Evolutionary conservation across 1,139 yeast genomes (phyloP), one percentile per base, ranked within the genome.

Genomic region (Pichia norvegensis): DNA sequence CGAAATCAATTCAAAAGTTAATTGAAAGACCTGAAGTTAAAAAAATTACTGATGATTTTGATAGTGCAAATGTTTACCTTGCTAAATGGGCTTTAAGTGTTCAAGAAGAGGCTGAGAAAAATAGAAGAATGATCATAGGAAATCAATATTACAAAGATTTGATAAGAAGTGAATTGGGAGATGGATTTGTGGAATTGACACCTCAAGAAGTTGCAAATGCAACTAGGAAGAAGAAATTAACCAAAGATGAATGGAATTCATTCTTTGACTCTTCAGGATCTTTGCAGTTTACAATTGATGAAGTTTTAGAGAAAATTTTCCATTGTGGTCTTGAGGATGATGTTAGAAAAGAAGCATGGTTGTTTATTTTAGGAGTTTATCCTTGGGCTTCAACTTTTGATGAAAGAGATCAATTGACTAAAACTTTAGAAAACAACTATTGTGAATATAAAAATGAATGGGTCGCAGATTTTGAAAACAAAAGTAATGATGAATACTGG

Each of bases 61-160:
- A 90, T 58, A 81, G 92, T 42, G 97, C 97, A 0, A 74, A 90
- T 45, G 85, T 88, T 4, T 92, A 88, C 62, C 70, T 92, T 50
- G 97, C 98, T 5, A 88, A 88, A 67, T 92, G 98, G 98, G 97
- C 98, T 0, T 76, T 87, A 57, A 88, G 88, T 36, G 95, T 92
- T 23, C 94, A 92, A 55, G 94, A 88, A 58, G 95, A 92, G 61
- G 95, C 96, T 1, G 94, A 86, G 57, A 76, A 75, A 54, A 77
- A 84, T 41, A 80, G 85, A 50, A 70, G 74, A 40, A 70, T 71
- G 55, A 76, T 76, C 51, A 74, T 79, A 53, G 67, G 85, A 48
- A 79, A 78, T 54, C 79, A 78, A 44, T 75, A 75, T n/a, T 73
- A 81, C 48, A 74, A 79, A 52, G 72, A 72, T 36, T 65, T 80